A percentile compares a stretch with the other conserved stretches of the same genome.
phyloP scores from a whole-genome alignment of 495 filamentous ascomycete species.

The Penicillium egyptiacum region DNA sequence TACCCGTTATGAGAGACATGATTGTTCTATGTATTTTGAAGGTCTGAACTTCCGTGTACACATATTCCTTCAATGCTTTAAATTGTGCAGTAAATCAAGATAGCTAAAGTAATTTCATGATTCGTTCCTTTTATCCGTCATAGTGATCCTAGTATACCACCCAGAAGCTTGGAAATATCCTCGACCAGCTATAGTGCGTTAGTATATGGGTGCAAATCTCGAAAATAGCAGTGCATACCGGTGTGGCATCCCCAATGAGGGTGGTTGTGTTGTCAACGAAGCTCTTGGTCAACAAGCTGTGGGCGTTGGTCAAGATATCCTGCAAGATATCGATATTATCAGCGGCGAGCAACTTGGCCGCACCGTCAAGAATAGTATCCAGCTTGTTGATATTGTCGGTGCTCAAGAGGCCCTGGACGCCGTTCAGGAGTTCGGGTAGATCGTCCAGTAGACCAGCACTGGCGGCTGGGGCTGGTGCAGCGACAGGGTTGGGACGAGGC shows the following conservation, averaged over 20 bases:
- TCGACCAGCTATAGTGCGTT: slow-evolving; percentile 28
- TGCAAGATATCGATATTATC: slow-evolving; percentile 35
- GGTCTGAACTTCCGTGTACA: slow-evolving; percentile 14
- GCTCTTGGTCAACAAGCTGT: slow-evolving; percentile 31
- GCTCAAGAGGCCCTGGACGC: slow-evolving; percentile 36
- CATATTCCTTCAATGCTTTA: slow-evolving; percentile 11
- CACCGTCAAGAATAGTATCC: slow-evolving; percentile 38
- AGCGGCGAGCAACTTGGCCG: slow-evolving; percentile 32
- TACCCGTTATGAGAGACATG: slow-evolving; percentile 10
- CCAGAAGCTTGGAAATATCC: slow-evolving; percentile 37
- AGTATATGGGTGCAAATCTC: not conserved
- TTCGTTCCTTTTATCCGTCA: slow-evolving; percentile 7
- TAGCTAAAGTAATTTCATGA: slow-evolving; percentile 9
- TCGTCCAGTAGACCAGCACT: slow-evolving; percentile 29
- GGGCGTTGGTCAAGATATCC: slow-evolving; percentile 35
- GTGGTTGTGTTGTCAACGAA: slow-evolving; percentile 49
- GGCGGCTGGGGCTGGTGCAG: slow-evolving; percentile 22
- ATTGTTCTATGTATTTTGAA: slow-evolving; percentile 12
- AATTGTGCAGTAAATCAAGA: slow-evolving; percentile 9
- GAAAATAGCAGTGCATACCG: slow-evolving; percentile 37
- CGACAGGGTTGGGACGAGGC: slow-evolving; percentile 33
- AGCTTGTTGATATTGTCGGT: slow-evolving; percentile 44
- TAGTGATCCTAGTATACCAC: slow-evolving; percentile 30
- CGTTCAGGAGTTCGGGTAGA: slow-evolving; percentile 26
- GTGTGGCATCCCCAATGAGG: slow-evolving; percentile 52